Base-by-base conservation (phyloP, 257 asterid species). In the Perilla frutescens region DNA sequence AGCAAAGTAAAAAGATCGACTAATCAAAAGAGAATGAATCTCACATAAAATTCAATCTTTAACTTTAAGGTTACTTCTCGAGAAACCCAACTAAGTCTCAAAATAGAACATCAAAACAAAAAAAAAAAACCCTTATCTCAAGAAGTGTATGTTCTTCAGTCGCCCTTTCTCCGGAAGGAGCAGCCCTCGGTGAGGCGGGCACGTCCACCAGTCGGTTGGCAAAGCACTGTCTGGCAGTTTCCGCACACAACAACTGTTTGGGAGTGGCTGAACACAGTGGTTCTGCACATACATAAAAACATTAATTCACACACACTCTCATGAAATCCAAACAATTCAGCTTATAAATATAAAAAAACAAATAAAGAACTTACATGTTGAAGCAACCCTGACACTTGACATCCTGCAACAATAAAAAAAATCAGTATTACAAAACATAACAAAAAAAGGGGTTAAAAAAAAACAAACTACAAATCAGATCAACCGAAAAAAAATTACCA, bases 361-460 rank as follows among this genome's bases (percentile, higher is more conserved):
- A 44, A 2, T 10, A 5, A 12, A 39, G 0, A 70, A 58, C 87
- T 82, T 72, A 89, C 91, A 87, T 89, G 73, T 89, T 87, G 39
- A 89, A 86, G 84, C 90, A 89, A 34, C 90, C 96, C 62, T 86
- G 90, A 12, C 89, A 89, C 71, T 87, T 87, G 7, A 89, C 92
- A 8, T 72, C 77, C 68, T 62, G 9, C 15, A 62, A 62, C 1
- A 62, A 62, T 15, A 0, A 62, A 8, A 62, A 41, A 9, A 13
- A 20, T 6, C 6, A 9, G 0, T 14, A 2, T 9, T 4, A 62
- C 3, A 39, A 2, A 8, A 4, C 8, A 6, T n/a, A 3, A 44
- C 4, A 6, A 36, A 6, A 6, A 1, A 1, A 0, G 12, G 1
- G 0, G 10, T 20, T 20, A 1, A 20, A 20, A 1, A 62, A 44